Evolutionary conservation across 257 asterid species (phyloP).

Genomic region (Coffea canephora): DNA sequence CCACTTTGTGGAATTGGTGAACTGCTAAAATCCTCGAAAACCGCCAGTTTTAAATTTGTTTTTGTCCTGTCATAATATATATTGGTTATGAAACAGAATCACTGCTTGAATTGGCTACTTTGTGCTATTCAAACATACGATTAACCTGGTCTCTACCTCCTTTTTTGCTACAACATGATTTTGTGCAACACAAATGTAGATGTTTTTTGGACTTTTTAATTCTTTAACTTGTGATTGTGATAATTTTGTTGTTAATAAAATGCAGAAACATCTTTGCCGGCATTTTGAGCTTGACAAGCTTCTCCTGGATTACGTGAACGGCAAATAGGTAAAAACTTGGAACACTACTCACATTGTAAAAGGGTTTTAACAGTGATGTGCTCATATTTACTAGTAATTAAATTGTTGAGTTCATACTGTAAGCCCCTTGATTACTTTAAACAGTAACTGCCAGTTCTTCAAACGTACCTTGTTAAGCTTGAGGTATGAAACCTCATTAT

Average conservation of each 20-base stretch:
- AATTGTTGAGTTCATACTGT: background rate
- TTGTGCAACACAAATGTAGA: background rate
- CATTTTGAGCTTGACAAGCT: slow-evolving; percentile 90
- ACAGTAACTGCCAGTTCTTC: background rate
- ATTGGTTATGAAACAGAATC: background rate
- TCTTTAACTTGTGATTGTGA: background rate
- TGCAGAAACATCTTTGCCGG: slow-evolving; percentile 79
- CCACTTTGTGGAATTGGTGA: background rate
- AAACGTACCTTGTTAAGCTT: background rate
- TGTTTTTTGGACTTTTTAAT: background rate
- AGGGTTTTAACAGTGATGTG: background rate
- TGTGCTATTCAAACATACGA: background rate
- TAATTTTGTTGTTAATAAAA: slow-evolving; percentile 2
- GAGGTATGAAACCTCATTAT: background rate
- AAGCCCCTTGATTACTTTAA: background rate
- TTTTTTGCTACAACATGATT: background rate
- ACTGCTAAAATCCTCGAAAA: background rate
- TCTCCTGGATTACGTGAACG: slow-evolving; percentile 69
- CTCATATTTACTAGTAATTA: background rate
- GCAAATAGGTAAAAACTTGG: slow-evolving; percentile 53
- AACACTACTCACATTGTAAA: background rate
- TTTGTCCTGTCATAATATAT: too few species aligned
- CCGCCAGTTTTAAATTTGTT: too few species aligned
- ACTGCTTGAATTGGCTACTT: background rate
- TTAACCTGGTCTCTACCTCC: background rate